Evolutionary conservation across 2,329 filamentous ascomycete genomes (phyloP).

Genomic region (Xylaria sp.): DNA sequence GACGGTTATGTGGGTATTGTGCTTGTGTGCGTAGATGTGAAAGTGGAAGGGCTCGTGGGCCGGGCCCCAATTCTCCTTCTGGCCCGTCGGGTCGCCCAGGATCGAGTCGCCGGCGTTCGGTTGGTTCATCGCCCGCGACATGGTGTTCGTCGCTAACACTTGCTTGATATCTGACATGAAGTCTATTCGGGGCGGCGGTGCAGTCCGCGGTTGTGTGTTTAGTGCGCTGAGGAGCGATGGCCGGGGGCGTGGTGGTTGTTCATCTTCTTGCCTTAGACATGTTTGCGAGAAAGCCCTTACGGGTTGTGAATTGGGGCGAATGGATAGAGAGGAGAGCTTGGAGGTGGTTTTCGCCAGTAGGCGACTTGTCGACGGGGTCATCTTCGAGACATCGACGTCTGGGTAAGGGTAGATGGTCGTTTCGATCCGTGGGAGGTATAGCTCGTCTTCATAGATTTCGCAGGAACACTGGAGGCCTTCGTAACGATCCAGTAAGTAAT

Average conservation of each 20-base stretch:
- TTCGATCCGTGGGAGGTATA: not conserved
- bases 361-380: conserved; percentile 59
- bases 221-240: conserved; percentile 20
- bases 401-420: not conserved
- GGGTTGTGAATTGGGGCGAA: conserved; percentile 39
- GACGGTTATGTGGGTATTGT: conserved; percentile 95
- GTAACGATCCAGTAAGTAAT: not conserved
- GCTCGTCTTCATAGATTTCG: not conserved
- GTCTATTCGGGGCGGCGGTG: not conserved
- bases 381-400: conserved; percentile 48
- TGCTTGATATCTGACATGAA: conserved; percentile 29
- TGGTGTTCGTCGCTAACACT: conserved; percentile 35
- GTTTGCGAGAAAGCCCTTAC: conserved; percentile 55
- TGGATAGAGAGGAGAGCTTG: conserved; percentile 43
- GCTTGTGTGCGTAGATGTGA: conserved; percentile 86
- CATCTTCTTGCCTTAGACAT: conserved; percentile 42
- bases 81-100: conserved; percentile 36
- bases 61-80: conserved; percentile 49
- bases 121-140: conserved; percentile 39
- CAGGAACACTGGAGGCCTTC: not conserved
- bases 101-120: conserved; percentile 28
- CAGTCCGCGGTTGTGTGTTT: not conserved
- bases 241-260: conserved; percentile 22
- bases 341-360: conserved; percentile 55
- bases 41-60: conserved; percentile 78